These are phyloP conservation scores for Trypanosoma theileri DNA, from an alignment of 208 protist genomes.

Conservation along the genomic window DNA sequence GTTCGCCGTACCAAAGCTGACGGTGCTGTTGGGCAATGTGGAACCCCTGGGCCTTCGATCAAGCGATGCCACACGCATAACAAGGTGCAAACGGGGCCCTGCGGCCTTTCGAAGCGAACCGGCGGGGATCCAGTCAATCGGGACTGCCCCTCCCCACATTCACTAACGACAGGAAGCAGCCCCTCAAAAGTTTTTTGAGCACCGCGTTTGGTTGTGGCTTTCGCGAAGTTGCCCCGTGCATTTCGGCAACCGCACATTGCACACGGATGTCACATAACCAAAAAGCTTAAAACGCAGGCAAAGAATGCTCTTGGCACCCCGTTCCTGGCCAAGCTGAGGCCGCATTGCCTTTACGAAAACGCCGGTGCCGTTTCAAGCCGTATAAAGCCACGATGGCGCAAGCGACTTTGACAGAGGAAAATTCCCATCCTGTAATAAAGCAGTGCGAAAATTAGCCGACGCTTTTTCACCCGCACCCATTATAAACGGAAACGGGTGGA, in stretches of 20 bases:
- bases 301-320: not conserved
- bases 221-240: not conserved
- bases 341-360: not conserved
- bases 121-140: not conserved
- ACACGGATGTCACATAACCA: not conserved
- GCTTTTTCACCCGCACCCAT: not conserved
- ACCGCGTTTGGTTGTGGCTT: not conserved
- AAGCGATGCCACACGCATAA: not conserved
- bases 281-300: not conserved
- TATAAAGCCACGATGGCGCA: not conserved
- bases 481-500: not conserved
- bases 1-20: not conserved
- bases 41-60: not conserved
- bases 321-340: not conserved
- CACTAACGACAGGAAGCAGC: not conserved
- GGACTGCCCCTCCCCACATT: not conserved
- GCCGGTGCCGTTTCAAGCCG: not conserved
- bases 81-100: not conserved
- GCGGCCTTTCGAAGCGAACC: not conserved
- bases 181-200: not conserved
- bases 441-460: not conserved
- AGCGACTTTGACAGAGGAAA: not conserved
- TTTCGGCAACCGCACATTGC: not conserved
- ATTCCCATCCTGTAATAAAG: not conserved
- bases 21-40: not conserved